Base-by-base conservation (phyloP, 129 eudicot genomes). In the Solidago caesia region DNA sequence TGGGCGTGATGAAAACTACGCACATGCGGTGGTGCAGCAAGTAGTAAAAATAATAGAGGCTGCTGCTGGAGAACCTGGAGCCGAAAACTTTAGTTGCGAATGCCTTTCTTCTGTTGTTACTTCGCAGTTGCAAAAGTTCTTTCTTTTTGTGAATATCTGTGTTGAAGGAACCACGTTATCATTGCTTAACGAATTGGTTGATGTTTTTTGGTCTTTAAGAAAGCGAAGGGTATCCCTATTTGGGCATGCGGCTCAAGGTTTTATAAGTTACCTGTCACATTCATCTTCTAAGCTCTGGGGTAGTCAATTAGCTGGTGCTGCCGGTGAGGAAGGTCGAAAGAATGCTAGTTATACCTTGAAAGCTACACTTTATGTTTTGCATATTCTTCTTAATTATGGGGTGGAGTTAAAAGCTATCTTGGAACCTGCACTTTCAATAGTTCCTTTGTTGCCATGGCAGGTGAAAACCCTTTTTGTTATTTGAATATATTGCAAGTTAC, bases 381-480 rank as follows among this genome's bases (percentile, higher is more conserved):
- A 89, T 73, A 95, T 91, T 87, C 94, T 95, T 81, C 94, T 91
- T 80, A 89, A 84, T 79, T 95, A 85, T 77, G 99, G 99, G 53
- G 87, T 87, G 81, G 99, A 95, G 90, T 72, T 95, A 68, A 82
- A 88, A 79, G 85, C 90, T 75, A 88, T 81, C 6, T 91, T 95
- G 79, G 96, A 91, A 84, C 90, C 94, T 71, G 93, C 85, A 15
- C 94, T 95, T 79, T 89, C 85, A 74, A 70, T 82, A 65, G 99
- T 90, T 74, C 99, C 99, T 72, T 84, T 91, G 82, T 85, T 89
- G 64, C 91, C 99, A 42, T 95, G 99, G 99, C 99, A 95, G 97
- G 99, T 95, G 68, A 47, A 76, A 26, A 41, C 75, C 52, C 58
- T 66, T 45, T 67, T 51, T 74, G 13, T 16, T 33, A n/a, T 45